Evolutionary conservation across 73 alveolate species (phyloP).

Genomic region (Paraurostyla sp.): DNA sequence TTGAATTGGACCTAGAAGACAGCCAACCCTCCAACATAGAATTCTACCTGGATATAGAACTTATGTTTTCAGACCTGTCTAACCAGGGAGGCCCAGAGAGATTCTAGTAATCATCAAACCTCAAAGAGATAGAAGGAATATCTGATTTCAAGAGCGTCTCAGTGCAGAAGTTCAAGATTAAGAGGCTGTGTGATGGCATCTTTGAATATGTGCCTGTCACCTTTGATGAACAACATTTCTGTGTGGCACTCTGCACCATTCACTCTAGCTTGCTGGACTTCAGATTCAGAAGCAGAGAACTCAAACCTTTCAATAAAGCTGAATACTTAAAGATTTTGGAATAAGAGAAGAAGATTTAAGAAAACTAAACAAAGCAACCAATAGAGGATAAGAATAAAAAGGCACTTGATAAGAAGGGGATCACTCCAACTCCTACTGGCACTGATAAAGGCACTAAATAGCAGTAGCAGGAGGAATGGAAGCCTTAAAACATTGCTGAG

Average conservation of each 20-base stretch:
- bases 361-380: background rate
- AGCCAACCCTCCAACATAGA: slow-evolving; percentile 65
- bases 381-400: background rate
- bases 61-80: slow-evolving; percentile 81
- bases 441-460: background rate
- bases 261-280: slow-evolving; percentile 64
- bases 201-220: slow-evolving; percentile 66
- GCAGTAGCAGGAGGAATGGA: slow-evolving; percentile 23
- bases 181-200: slow-evolving; percentile 51
- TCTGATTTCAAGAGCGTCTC: slow-evolving; percentile 67
- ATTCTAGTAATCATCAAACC: slow-evolving; percentile 35
- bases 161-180: slow-evolving; percentile 40
- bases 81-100: slow-evolving; percentile 70
- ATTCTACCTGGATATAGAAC: slow-evolving; percentile 80
- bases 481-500: slow-evolving; percentile 63
- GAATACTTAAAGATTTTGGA: background rate
- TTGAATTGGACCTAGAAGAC: slow-evolving; percentile 78
- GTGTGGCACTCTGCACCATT: slow-evolving; percentile 54
- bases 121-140: slow-evolving; percentile 53
- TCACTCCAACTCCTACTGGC: too few species aligned
- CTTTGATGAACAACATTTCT: slow-evolving; percentile 70
- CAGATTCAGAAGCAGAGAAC: slow-evolving; percentile 58
- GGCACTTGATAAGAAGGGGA: background rate
- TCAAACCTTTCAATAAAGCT: background rate
- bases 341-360: background rate